Percentiles rank a stretch among this genome's conserved stretches.
Evolutionary conservation across 1,139 yeast species (phyloP).

Genomic region (Sugiyamaella japonica): DNA sequence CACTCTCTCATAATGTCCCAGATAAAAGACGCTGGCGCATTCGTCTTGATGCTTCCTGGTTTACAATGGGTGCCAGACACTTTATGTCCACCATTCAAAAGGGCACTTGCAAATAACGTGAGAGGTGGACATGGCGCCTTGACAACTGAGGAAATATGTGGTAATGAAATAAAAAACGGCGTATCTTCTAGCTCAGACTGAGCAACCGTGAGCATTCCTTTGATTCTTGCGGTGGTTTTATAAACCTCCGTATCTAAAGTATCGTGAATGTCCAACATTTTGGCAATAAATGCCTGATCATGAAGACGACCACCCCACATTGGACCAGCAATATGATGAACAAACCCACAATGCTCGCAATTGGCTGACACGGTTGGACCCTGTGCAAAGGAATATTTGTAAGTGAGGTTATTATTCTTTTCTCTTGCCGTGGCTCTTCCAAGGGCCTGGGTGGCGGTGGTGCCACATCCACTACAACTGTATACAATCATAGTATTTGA

Average conservation of each 20-base stretch:
- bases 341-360: constrained; percentile 70
- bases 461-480: constrained; percentile 86
- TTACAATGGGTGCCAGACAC: constrained; percentile 88
- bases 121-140: constrained; percentile 85
- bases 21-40: constrained; percentile 80
- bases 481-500: constrained; percentile 75
- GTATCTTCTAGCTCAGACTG: constrained; percentile 57
- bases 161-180: constrained; percentile 83
- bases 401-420: constrained; percentile 35
- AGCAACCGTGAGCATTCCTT: constrained; percentile 91
- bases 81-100: constrained; percentile 80
- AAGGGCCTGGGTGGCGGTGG: constrained; percentile 66
- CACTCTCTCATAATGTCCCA: constrained; percentile 74
- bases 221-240: constrained; percentile 78
- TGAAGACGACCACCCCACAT: constrained; percentile 91
- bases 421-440: constrained; percentile 54
- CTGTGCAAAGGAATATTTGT: constrained; percentile 56
- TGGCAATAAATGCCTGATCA: constrained; percentile 61
- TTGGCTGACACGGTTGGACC: constrained; percentile 56
- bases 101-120: constrained; percentile 67
- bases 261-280: constrained; percentile 57
- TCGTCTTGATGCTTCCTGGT: constrained; percentile 81
- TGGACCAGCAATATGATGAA: constrained; percentile 86
- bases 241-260: constrained; percentile 54
- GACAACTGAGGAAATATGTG: constrained; percentile 69